These are phyloP conservation scores for Lophium mytilinum DNA, from an alignment of 495 filamentous ascomycete genomes.

Conservation along the genomic window DNA sequence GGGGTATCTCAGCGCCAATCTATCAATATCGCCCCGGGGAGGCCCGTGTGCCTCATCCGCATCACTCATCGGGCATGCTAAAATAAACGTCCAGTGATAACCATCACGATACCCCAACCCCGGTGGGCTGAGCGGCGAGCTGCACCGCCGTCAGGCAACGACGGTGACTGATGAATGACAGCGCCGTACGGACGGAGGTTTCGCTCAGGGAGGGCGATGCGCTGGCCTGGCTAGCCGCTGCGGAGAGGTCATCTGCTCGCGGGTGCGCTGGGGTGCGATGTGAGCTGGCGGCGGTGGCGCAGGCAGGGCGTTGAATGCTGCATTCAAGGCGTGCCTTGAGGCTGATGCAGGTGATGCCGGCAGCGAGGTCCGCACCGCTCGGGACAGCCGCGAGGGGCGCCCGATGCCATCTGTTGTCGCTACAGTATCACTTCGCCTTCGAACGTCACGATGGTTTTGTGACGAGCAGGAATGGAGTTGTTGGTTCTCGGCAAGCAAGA, in stretches of 20 bases:
- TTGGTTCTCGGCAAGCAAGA: neutral
- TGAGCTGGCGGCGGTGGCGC: constrained; percentile 9
- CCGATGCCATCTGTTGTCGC: constrained; percentile 26
- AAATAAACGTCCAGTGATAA: constrained; percentile 17
- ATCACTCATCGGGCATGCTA: constrained; percentile 4
- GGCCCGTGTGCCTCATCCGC: neutral
- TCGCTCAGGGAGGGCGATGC: constrained; percentile 21
- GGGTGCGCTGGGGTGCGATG: constrained; percentile 10
- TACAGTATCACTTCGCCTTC: constrained; percentile 16
- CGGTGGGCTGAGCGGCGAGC: constrained; percentile 1
- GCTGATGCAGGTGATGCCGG: neutral
- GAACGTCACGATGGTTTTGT: constrained; percentile 6
- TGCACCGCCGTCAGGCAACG: constrained; percentile 20
- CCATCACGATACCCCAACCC: neutral
- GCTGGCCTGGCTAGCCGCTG: constrained; percentile 23
- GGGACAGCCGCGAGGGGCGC: constrained; percentile 20
- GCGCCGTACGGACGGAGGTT: constrained; percentile 3
- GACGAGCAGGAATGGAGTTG: neutral
- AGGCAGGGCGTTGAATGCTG: too few species aligned
- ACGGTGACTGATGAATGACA: neutral
- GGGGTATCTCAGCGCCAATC: too few species aligned
- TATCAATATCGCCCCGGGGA: neutral
- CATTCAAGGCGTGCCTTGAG: too few species aligned
- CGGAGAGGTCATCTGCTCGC: constrained; percentile 21
- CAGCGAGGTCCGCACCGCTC: constrained; percentile 20